Evolutionary conservation across 2,329 filamentous ascomycete species (phyloP), one percentile per base, ranked within the genome.

Genomic region (Calonectria pseudoturangicola): DNA sequence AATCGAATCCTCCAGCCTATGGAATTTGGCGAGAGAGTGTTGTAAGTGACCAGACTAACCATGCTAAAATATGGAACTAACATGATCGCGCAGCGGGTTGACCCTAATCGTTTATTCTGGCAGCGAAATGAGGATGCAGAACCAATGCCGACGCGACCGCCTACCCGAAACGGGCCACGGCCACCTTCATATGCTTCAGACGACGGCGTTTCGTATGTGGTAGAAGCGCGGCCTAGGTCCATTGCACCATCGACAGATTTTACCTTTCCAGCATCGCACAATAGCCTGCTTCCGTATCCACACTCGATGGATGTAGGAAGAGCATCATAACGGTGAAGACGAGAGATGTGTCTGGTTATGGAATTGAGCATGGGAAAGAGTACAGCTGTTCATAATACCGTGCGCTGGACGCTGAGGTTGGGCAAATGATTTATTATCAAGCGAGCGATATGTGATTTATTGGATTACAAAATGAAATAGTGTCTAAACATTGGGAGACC

Each of bases 21-120:
- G 95, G 95, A 0, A 86, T 95, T 1, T 97, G 95, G 94, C 89
- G 95, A 66, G 92, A 93, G 82, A 96, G 93, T 79, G 94, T 97
- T 84, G 93, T 94, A 89, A 83, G 92, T 91, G 60, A 2, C 30
- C 25, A 13, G 51, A 3, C 18, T 21, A 4, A 50, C 16, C 33
- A 9, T 15, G 4, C 8, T 8, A 5, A 2, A 62, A 28, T 21
- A 21, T 39, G n/a, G 41, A 70, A 50, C 75, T 80, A 64, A 75
- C n/a, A 47, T 18, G 13, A 7, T 6, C 62, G 27, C 47, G 33
- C 78, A 94, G 90, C 89, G 94, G 60, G 93, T 95, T 39, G 93
- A 98, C 79, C 95, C 95, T 1, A 91, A 96, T 79, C 87, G 95
- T 16, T 87, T 98, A 30, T 95, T 94, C 81, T 97, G 95, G 95